phyloP scores from a whole-genome alignment of 176 grass and related monocot species.

The Otatea glauca region DNA sequence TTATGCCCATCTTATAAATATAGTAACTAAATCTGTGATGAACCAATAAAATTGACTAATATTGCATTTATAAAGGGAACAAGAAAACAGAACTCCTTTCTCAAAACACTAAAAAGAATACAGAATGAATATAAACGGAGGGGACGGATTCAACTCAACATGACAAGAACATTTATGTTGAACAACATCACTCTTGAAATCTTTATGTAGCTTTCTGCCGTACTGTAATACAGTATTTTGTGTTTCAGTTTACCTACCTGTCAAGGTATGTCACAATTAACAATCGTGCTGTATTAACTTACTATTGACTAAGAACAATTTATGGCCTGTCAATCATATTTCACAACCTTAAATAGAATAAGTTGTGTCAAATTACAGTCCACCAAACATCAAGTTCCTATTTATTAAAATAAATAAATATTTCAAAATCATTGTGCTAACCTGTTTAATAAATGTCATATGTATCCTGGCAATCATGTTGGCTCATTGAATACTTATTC shows the following conservation, averaged over 20 bases:
- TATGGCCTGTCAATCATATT: background rate
- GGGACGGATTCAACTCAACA: background rate
- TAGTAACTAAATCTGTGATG: background rate
- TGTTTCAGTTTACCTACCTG: background rate
- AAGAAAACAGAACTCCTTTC: background rate
- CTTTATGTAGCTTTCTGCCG: background rate
- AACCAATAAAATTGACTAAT: background rate
- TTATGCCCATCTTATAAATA: background rate
- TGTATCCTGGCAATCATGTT: slow-evolving; percentile 13
- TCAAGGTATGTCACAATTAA: background rate
- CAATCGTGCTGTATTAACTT: background rate
- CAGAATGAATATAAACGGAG: background rate
- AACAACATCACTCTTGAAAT: background rate
- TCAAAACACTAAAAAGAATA: background rate
- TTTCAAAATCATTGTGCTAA: background rate
- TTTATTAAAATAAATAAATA: background rate
- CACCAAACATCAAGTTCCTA: slow-evolving; percentile 4
- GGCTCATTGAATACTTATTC: background rate
- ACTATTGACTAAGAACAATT: background rate
- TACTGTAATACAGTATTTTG: background rate
- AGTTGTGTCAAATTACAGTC: background rate
- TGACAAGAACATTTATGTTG: background rate
- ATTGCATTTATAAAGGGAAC: background rate
- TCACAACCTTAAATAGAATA: background rate
- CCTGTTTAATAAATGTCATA: background rate